phyloP scores from a whole-genome alignment of 2,329 filamentous ascomycete genomes.

The Cytospora paraplurivora region DNA sequence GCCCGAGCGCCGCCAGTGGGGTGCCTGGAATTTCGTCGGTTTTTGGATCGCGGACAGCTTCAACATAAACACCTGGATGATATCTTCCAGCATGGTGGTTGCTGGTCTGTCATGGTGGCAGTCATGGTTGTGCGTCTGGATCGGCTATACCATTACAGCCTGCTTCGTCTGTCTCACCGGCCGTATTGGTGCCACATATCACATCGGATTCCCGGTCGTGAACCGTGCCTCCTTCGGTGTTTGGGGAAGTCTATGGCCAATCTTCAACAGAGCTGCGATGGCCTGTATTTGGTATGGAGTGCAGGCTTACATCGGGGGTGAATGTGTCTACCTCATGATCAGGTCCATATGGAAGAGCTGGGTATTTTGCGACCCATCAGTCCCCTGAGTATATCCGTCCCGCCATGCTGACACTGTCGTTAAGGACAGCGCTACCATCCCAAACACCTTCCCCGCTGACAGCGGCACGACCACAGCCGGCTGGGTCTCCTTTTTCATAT shows the following conservation, averaged over 20 bases:
- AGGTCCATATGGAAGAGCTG: slow-evolving; percentile 76
- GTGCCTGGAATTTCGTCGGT: slow-evolving; percentile 82
- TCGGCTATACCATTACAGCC: slow-evolving; percentile 78
- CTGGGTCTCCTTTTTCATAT: slow-evolving; percentile 83
- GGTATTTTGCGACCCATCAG: slow-evolving; percentile 44
- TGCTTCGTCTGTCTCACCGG: slow-evolving; percentile 77
- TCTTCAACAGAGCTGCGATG: slow-evolving; percentile 87
- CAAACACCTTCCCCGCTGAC: slow-evolving; percentile 64
- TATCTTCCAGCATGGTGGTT: slow-evolving; percentile 79
- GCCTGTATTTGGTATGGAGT: slow-evolving; percentile 87
- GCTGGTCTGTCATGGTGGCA: slow-evolving; percentile 88
- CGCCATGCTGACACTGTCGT: slow-evolving; percentile 20
- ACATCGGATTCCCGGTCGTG: slow-evolving; percentile 86
- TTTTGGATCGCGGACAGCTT: slow-evolving; percentile 87
- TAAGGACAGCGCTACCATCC: slow-evolving; percentile 56
- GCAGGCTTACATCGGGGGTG: slow-evolving; percentile 80
- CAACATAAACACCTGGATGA: slow-evolving; percentile 96
- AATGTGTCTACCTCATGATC: slow-evolving; percentile 89
- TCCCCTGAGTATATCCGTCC: background rate
- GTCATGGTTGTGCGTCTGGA: slow-evolving; percentile 84
- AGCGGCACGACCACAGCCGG: slow-evolving; percentile 74
- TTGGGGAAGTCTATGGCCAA: slow-evolving; percentile 86
- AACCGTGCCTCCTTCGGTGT: slow-evolving; percentile 80
- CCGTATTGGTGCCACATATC: slow-evolving; percentile 82
- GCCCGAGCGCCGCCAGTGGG: slow-evolving; percentile 78